Conservation (phyloP, 192 early-diverging fungal species). For the Phlyctochytrium planicorne region DNA sequence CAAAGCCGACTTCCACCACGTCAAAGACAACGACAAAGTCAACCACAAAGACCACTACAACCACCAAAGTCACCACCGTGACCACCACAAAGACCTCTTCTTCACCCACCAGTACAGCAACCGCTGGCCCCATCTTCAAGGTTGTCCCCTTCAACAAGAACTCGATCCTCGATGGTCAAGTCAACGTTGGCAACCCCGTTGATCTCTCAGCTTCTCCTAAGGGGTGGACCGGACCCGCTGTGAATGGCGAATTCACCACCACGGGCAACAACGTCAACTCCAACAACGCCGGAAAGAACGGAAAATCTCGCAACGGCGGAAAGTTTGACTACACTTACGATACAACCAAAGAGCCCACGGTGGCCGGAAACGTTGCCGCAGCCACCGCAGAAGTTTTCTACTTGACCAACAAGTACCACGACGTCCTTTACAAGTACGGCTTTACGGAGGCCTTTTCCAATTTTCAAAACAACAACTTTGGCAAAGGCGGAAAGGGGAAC, state of each 20-base stretch:
- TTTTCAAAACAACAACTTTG: conserved; percentile 74
- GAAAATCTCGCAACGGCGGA: neutral
- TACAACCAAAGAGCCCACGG: conserved; percentile 9
- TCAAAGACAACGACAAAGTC: neutral
- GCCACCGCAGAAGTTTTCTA: conserved; percentile 34
- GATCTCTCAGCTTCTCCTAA: conserved; percentile 34
- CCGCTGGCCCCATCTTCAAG: conserved; percentile 9
- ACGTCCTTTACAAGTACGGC: conserved; percentile 65
- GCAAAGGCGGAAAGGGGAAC: conserved; percentile 67
- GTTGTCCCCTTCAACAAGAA: conserved; percentile 16
- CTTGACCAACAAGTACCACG: conserved; percentile 46
- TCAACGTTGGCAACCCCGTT: conserved; percentile 33
- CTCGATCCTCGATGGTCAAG: conserved; percentile 10
- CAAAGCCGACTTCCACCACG: neutral
- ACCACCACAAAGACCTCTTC: neutral
- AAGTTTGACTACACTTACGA: conserved; percentile 17
- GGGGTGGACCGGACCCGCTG: conserved; percentile 30
- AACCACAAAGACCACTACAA: neutral
- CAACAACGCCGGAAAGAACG: conserved; percentile 43
- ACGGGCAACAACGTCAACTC: conserved; percentile 32
- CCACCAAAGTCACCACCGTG: neutral
- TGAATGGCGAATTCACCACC: conserved; percentile 14
- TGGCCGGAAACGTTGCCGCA: conserved; percentile 14
- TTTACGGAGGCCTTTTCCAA: conserved; percentile 64
- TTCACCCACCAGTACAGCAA: neutral